Base-by-base conservation (phyloP, 148 eudicot genomes). In the Drosera capensis region DNA sequence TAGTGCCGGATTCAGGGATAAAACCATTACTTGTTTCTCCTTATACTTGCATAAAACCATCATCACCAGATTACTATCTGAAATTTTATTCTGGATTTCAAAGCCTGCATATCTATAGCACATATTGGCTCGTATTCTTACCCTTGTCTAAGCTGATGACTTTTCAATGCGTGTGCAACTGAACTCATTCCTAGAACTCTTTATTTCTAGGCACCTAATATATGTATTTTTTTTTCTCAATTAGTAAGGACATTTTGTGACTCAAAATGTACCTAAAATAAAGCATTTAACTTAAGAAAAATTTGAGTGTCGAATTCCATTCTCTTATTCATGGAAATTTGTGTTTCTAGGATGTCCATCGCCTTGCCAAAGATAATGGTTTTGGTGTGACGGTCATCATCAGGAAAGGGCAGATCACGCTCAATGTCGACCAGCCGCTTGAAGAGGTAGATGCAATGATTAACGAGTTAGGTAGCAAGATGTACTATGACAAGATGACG, bases 361-460 rank as follows among this genome's bases (percentile, higher is more conserved):
- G 68, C 40, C 74, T 74, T 48, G 90, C 96, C 45, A 82, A 80
- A 63, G 80, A 58, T 54, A 77, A 77, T 66, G 96, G 90, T 14
- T 82, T 77, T 59, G 72, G 76, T 54, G 90, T 87, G 24, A 82
- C 86, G 0, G 96, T 82, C 24, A 72, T n/a, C n/a, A n/a, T 87
- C 36, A 79, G 68, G 66, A 87, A 82, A 75, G 79, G 86, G 36
- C 77, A 82, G 58, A 54, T 87, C 59, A 52, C 59, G 63, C 75
- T 87, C 31, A 77, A 82, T 65, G 66, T 82, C 43, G 96, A 87
- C 63, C 90, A 82, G 58, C 66, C 76, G 7, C 72, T 87, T 31
- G 90, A 82, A 71, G 96, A 87, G 41, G 90, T 82, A 1, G 96
- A 87, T 57, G 96, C 82, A 60, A 37, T 51, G 20, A 72, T 87